Conservation (phyloP, 2,329 filamentous ascomycete species). For the Xylariaceae sp. region DNA sequence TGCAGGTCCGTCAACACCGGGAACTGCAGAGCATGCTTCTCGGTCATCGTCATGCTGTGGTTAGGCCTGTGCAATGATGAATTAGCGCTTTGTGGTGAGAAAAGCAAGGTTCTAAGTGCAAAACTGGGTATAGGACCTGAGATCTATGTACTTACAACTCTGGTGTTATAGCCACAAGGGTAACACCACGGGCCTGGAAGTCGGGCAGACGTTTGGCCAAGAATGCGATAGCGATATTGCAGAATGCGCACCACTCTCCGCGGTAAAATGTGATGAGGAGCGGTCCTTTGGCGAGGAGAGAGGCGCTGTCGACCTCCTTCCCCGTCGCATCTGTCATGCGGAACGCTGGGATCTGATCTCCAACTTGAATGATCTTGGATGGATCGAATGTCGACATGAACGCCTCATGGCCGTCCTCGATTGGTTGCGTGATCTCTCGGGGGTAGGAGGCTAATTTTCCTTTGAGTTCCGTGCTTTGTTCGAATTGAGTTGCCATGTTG, state of each 20-base stretch:
- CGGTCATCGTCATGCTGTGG: constrained; percentile 31
- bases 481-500: constrained; percentile 13
- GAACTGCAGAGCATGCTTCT: constrained; percentile 40
- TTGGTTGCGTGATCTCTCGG: constrained; percentile 4
- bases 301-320: constrained; percentile 27
- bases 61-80: constrained; percentile 24
- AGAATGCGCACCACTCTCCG: constrained; percentile 44
- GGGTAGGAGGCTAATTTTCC: constrained; percentile 5
- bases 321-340: constrained; percentile 33
- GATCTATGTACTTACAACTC: constrained; percentile 25
- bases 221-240: constrained; percentile 36
- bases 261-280: constrained; percentile 45
- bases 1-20: constrained; percentile 36
- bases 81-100: too few relatives aligned
- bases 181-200: constrained; percentile 35
- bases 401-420: constrained; percentile 9
- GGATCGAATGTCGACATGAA: constrained; percentile 23
- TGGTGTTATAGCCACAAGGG: constrained; percentile 39
- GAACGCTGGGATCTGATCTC: constrained; percentile 33
- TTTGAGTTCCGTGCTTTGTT: constrained; percentile 12
- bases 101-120: too few relatives aligned
- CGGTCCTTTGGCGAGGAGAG: constrained; percentile 26
- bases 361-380: constrained; percentile 29
- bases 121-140: too few relatives aligned
- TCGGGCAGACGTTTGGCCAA: constrained; percentile 35